Percentiles rank a stretch among this genome's conserved stretches.
Evolutionary conservation across 2,329 filamentous ascomycete species (phyloP).

Genomic region (Exophiala lecanii-corni): DNA sequence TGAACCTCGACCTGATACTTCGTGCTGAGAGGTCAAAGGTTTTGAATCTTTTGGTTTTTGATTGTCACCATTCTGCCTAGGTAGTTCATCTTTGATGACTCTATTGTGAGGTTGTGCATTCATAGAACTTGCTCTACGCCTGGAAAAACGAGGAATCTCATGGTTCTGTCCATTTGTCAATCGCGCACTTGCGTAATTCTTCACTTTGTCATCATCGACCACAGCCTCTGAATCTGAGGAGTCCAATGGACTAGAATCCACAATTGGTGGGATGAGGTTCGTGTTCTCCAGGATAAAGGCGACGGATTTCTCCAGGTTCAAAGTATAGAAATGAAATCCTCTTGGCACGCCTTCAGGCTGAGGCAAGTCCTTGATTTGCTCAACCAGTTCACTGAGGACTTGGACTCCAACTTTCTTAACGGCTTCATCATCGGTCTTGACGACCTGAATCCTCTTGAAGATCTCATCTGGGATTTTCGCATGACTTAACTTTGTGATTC

Average conservation of each 20-base stretch:
- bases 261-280: constrained; percentile 64
- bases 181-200: neutral
- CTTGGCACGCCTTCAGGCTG: constrained; percentile 50
- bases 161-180: neutral
- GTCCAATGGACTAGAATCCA: constrained; percentile 23
- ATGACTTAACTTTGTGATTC: constrained; percentile 91
- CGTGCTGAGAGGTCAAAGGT: constrained; percentile 36
- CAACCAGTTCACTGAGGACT: constrained; percentile 78
- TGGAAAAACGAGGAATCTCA: constrained; percentile 29
- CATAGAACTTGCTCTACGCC: constrained; percentile 67
- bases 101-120: constrained; percentile 84
- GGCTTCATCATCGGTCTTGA: constrained; percentile 45
- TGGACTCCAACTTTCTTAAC: constrained; percentile 47
- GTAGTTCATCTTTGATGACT: constrained; percentile 70
- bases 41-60: constrained; percentile 17
- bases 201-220: constrained; percentile 34
- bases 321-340: constrained; percentile 95
- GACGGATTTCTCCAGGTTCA: constrained; percentile 81
- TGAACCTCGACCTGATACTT: constrained; percentile 72
- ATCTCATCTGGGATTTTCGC: constrained; percentile 71
- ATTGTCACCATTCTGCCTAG: constrained; percentile 36
- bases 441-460: constrained; percentile 54
- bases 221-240: constrained; percentile 45
- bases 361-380: constrained; percentile 66
- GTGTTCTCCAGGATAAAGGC: constrained; percentile 86